Conservation (phyloP, 306 rosid genomes). For the Prunus campanulata region DNA sequence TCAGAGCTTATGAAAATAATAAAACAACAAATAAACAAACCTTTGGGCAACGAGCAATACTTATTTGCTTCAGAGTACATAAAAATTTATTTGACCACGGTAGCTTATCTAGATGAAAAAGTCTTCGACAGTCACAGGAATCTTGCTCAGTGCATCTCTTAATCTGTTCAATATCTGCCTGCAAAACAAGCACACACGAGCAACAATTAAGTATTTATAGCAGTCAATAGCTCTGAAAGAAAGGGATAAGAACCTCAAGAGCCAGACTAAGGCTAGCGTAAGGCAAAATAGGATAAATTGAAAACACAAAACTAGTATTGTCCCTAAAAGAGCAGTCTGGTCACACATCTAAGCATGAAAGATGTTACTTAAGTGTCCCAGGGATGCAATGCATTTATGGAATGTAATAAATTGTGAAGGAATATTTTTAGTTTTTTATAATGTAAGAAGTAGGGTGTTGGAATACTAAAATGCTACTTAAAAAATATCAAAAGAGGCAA, state of each 20-base stretch:
- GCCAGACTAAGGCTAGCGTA: background rate
- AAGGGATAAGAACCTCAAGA: background rate
- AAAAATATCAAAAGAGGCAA: background rate
- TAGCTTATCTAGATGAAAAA: conserved; percentile 41
- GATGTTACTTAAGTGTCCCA: background rate
- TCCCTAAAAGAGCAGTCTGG: background rate
- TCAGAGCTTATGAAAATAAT: background rate
- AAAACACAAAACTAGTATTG: background rate
- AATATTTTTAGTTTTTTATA: background rate
- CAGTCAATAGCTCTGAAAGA: conserved; percentile 8
- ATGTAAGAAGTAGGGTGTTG: background rate
- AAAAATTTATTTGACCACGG: conserved; percentile 88
- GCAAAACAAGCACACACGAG: conserved; percentile 28
- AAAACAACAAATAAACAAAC: conserved; percentile 35
- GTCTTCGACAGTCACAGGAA: conserved; percentile 52
- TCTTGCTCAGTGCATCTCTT: conserved; percentile 66
- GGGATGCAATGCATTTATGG: conserved; percentile 4
- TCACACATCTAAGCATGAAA: background rate
- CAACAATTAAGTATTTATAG: conserved; percentile 24
- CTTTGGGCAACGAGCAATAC: conserved; percentile 81
- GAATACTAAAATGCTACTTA: background rate
- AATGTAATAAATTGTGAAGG: background rate
- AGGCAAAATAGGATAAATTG: background rate
- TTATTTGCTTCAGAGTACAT: conserved; percentile 66
- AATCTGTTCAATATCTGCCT: conserved; percentile 66